phyloP scores from a whole-genome alignment of 2,329 filamentous ascomycete species.

The Colletotrichum godetiae region DNA sequence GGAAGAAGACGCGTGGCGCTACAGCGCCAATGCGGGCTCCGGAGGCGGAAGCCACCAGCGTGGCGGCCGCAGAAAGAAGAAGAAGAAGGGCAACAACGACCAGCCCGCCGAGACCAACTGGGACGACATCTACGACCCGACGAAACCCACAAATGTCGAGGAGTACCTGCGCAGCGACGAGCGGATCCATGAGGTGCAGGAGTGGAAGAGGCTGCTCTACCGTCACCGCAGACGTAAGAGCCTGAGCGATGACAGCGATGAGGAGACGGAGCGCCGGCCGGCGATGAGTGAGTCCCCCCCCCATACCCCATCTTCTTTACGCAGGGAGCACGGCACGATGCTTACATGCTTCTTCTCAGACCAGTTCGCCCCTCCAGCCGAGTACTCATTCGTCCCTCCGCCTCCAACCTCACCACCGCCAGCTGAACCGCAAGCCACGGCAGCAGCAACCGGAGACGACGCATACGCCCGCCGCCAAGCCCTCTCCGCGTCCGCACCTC shows the following conservation, averaged over 20 bases:
- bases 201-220: slow-evolving; percentile 88
- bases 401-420: slow-evolving; percentile 58
- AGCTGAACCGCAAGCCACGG: slow-evolving; percentile 57
- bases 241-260: slow-evolving; percentile 52
- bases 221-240: slow-evolving; percentile 70
- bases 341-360: slow-evolving; percentile 50
- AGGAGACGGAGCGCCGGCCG: slow-evolving; percentile 49
- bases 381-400: slow-evolving; percentile 68
- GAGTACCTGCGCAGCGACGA: slow-evolving; percentile 89
- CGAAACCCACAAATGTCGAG: slow-evolving; percentile 84
- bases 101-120: slow-evolving; percentile 76
- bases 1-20: slow-evolving; percentile 85
- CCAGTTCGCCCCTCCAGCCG: slow-evolving; percentile 70
- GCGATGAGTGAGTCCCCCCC: slow-evolving; percentile 36
- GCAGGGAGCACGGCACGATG: neutral
- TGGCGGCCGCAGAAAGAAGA: slow-evolving; percentile 82
- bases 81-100: slow-evolving; percentile 72
- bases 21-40: slow-evolving; percentile 50
- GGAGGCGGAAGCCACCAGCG: slow-evolving; percentile 74
- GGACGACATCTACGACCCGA: slow-evolving; percentile 91
- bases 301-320: slow-evolving; percentile 29
- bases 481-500: slow-evolving; percentile 56
- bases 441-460: slow-evolving; percentile 76
- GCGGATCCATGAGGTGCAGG: slow-evolving; percentile 80
- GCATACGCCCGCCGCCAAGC: slow-evolving; percentile 73